Percentiles rank a stretch among this genome's conserved stretches.
Evolutionary conservation across 306 rosid species (phyloP).

Genomic region (Quercus aquifolioides): DNA sequence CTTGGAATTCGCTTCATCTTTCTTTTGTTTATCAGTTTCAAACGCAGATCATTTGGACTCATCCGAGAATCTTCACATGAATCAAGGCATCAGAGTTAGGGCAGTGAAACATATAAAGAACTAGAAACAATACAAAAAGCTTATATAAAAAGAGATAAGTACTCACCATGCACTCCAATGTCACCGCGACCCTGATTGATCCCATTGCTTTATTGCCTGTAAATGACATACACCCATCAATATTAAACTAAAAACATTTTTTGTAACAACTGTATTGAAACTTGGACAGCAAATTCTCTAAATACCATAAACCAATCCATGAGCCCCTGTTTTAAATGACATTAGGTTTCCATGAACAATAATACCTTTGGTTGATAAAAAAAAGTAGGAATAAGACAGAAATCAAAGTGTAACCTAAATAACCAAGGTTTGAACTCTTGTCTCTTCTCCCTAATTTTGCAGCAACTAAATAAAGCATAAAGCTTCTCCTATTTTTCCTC

Average conservation of each 20-base stretch:
- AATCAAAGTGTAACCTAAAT: background rate
- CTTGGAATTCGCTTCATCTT: slow-evolving; percentile 18
- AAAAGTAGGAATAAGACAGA: background rate
- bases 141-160: background rate
- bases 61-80: slow-evolving; percentile 34
- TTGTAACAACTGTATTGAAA: background rate
- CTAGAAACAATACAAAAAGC: background rate
- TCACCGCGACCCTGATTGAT: slow-evolving; percentile 12
- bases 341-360: background rate
- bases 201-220: slow-evolving; percentile 47
- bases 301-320: background rate
- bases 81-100: slow-evolving; percentile 16
- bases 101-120: background rate
- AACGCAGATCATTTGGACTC: slow-evolving; percentile 48
- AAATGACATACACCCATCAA: slow-evolving; percentile 5
- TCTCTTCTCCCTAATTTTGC: background rate
- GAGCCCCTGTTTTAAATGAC: background rate
- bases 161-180: slow-evolving; percentile 33
- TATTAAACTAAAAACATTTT: background rate
- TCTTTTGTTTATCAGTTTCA: slow-evolving; percentile 48
- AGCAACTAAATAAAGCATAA: background rate
- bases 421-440: background rate
- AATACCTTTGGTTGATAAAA: no score
- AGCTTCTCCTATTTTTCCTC: background rate
- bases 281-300: background rate